Percentiles rank a stretch among this genome's conserved stretches.
phyloP scores from a whole-genome alignment of 129 eudicot genomes.

The Lactuca saligna region DNA sequence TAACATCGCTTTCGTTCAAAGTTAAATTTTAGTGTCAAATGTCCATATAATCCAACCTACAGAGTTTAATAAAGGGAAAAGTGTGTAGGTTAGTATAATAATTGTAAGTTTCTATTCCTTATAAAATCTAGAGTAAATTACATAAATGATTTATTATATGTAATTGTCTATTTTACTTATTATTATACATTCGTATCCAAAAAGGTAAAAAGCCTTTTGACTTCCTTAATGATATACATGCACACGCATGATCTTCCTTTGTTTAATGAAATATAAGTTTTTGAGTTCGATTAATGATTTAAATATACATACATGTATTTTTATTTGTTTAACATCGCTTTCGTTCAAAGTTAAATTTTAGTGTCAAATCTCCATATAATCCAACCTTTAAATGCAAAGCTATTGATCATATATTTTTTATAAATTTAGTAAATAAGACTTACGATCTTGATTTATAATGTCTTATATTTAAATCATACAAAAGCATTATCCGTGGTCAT shows the following conservation, averaged over 20 bases:
- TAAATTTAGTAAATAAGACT: not conserved
- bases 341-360: constrained; percentile 2
- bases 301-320: not conserved
- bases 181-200: too few relatives aligned
- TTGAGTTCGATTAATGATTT: too few relatives aligned
- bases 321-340: constrained; percentile 3
- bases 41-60: constrained; percentile 23
- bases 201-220: too few relatives aligned
- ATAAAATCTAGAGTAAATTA: too few relatives aligned
- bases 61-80: too few relatives aligned
- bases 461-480: not conserved
- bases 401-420: constrained; percentile 3
- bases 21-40: not conserved
- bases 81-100: too few relatives aligned
- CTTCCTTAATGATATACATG: too few relatives aligned
- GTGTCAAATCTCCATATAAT: not conserved
- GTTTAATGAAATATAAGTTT: too few relatives aligned
- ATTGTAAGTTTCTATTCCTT: too few relatives aligned
- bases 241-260: too few relatives aligned
- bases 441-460: not conserved
- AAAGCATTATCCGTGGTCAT: not conserved
- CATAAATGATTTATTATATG: too few relatives aligned
- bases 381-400: constrained; percentile 38
- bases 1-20: constrained; percentile 9
- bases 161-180: too few relatives aligned